Base-by-base conservation (phyloP, 2,329 filamentous ascomycete genomes). In the Phaeosphaeria sp. region DNA sequence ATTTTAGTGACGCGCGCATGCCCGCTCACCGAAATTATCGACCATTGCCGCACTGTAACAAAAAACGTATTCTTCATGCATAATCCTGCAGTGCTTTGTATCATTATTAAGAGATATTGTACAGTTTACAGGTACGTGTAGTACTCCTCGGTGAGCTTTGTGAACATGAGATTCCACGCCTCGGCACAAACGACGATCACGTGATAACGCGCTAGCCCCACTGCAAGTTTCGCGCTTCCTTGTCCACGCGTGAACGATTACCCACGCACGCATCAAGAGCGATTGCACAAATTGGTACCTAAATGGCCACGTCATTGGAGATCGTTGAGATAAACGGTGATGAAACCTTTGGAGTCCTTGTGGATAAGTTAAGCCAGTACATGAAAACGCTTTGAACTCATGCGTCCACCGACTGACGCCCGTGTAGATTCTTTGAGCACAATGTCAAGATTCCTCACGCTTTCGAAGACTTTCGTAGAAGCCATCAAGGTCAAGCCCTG, bases 391-490 rank as follows among this genome's bases (percentile, higher is more conserved):
- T 36, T 44, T 49, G 46, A 44, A 40, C 42, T 49, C 48, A 48
- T 44, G 48, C 22, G 24, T 44, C n/a, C 57, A 33, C 43, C 17
- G 53, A 45, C 66, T 74, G 53, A 74, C 49, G n/a, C 6, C 43
- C 15, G n/a, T n/a, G 21, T 51, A 77, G 76, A 56, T 77, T 73
- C 56, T 74, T 78, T 57, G 80, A 83, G 56, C 84, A 88, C 56
- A 85, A 85, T 21, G 82, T 92, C 54, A 82, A 84, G 51, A 78
- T 88, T 46, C 89, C 90, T 17, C 86, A 86, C 70, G 89, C 86
- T 15, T 92, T 92, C 77, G 90, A 93, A 70, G 89, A 92, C 74
- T 81, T 92, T 8, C 83, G 89, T 48, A 89, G 87, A 6, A 89
- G 87, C 1, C 82, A 86, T 6, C 86, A 87, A 24, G 88, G 88